These are phyloP conservation scores for Coccomyxa sp. DNA, from an alignment of 139 green algal genomes.

Conservation along the genomic window DNA sequence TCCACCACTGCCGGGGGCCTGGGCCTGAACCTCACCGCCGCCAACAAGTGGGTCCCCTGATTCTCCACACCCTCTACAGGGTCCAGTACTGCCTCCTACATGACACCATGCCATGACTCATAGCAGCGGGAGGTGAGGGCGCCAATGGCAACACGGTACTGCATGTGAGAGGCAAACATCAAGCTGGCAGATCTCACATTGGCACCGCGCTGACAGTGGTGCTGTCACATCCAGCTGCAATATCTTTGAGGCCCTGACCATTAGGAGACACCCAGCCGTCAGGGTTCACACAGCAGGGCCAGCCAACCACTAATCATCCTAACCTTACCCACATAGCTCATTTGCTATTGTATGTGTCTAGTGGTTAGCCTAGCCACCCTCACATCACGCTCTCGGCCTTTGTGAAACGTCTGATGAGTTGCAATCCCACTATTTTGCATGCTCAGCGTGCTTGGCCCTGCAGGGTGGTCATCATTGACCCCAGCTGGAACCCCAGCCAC, in stretches of 20 bases:
- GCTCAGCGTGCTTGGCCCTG: neutral
- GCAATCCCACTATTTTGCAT: neutral
- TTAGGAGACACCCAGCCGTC: no score
- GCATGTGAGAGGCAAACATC: no score
- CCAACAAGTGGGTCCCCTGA: conserved; percentile 34
- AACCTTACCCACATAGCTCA: no score
- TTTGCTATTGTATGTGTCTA: neutral
- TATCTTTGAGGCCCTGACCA: no score
- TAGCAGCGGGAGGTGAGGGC: no score
- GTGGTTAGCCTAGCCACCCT: neutral
- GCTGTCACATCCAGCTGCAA: no score
- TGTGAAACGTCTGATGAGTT: neutral
- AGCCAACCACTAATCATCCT: no score
- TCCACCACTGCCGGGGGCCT: conserved; percentile 50
- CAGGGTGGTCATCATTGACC: conserved; percentile 74
- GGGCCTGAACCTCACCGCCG: conserved; percentile 72
- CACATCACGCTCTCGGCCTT: neutral
- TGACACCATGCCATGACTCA: no score
- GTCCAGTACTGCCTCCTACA: neutral
- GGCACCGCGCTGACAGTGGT: no score
- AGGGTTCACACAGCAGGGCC: no score
- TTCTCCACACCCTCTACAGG: neutral
- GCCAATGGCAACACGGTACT: no score
- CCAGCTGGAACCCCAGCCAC: conserved; percentile 54
- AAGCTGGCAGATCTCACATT: no score